Evolutionary conservation across 495 filamentous ascomycete species (phyloP), one percentile per base, ranked within the genome.

Genomic region (Clavariopsis aquatica): DNA sequence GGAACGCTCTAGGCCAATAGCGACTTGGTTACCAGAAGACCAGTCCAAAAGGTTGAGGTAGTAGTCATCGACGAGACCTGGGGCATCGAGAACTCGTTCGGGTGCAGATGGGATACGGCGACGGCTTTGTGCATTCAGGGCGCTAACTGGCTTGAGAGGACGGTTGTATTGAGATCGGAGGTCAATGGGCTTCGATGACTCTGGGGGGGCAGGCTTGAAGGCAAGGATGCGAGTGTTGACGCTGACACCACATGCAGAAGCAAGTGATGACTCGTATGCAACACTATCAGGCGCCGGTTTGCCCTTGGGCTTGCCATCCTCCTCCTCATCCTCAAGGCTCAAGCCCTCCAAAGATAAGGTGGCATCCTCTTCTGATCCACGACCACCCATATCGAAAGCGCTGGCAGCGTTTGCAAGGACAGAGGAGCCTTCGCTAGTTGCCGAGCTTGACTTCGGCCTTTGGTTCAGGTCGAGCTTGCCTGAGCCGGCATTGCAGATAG

Each of bases 21-120:
- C 94, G 52, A 99, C 93, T 75, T 98, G 94, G 81, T 99, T 99
- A 46, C 88, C 87, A 19, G 91, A 93, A 75, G 91, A 96, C 94
- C 94, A 99, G 79, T 99, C 94, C 20, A 98, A 81, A 28, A 99
- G 81, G 79, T 99, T 99, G 71, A 99, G 88, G 74, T 99, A 99
- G 83, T 98, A 99, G 76, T 99, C 94, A 73, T 99, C 94, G 57
- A 97, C 85, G 27, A 99, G 84, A 57, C 92, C 94, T 0, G 94
- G 94, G 0, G 94, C 94, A 75, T 99, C 94, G n/a, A 99, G 82
- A 7, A 99, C 94, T 52, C 94, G 90, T 76, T 99, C 94, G 0
- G 94, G 94, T 12, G 94, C 91, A 12, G 95, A 97, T 29, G 93
- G 86, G 51, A 99, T 87, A 68, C 95, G 87, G 36, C 94, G 89